Evolutionary conservation across 2,329 filamentous ascomycete genomes (phyloP), one percentile per base, ranked within the genome.

Genomic region (Hymenoscyphus salicellus): DNA sequence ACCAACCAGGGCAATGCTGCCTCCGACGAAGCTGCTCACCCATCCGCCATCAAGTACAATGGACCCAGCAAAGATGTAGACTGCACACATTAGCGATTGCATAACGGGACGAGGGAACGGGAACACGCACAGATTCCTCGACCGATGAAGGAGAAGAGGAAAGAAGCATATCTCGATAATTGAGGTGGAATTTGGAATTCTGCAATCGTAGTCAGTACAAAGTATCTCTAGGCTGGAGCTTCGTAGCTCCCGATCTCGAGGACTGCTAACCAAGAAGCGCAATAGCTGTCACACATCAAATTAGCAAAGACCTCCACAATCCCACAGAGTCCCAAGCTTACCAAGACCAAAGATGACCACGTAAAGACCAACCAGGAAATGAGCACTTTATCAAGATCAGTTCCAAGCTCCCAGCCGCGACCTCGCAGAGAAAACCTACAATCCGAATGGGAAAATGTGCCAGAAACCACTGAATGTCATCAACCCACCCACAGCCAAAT

Each of bases 181-280:
- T 97, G 93, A 65, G 93, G 92, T 60, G 95, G 94, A 72, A 97
- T 94, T 79, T 97, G 90, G 82, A 98, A 96, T 80, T 99, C 95
- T 84, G 63, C 14, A 33, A 23, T 58, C 6, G 23, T 5, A n/a
- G 26, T 65, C 30, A 65, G 57, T 38, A 60, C 11, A 30, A 26
- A 49, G 26, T 52, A 14, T 16, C 3, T 16, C 36, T 4, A 30
- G 14, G 36, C 26, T 57, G 52, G 20, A n/a, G 23, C 20, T 58
- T 28, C 20, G 36, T 55, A 52, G n/a, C 58, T 16, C 17, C 36
- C 20, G 23, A 49, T 38, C 26, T 10, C n/a, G 46, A 64, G 59
- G 55, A 70, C 69, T n/a, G n/a, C n/a, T 55, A 52, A 84, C 83
- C 83, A 72, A 93, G 85, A 58, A 90, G 83, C 56, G 83, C 89